A percentile compares a stretch with the other conserved stretches of the same genome.
These are phyloP conservation scores for Cladosporium sp. DNA, from an alignment of 2,329 filamentous ascomycete genomes.

Conservation along the genomic window DNA sequence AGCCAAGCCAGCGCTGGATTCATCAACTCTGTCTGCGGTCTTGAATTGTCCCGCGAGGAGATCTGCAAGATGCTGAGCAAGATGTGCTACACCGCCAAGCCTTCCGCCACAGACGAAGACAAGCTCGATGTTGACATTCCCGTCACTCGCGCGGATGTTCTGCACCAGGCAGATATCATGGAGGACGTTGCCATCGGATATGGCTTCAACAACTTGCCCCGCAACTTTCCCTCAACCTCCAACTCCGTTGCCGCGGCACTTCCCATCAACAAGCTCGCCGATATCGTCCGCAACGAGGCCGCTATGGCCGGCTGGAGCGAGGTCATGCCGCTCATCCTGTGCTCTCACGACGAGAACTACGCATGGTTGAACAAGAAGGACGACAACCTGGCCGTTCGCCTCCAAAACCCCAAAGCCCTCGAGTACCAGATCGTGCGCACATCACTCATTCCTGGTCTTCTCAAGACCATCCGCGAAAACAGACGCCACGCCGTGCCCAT, in stretches of 20 bases:
- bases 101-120: conserved; percentile 64
- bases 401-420: conserved; percentile 87
- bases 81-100: conserved; percentile 82
- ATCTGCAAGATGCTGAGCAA: conserved; percentile 78
- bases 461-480: conserved; percentile 94
- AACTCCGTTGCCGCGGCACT: conserved; percentile 83
- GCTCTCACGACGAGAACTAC: conserved; percentile 98
- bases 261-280: conserved; percentile 87
- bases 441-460: conserved; percentile 75
- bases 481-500: conserved; percentile 84
- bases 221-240: conserved; percentile 79
- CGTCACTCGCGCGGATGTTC: conserved; percentile 85
- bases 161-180: conserved; percentile 98
- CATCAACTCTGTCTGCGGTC: conserved; percentile 87
- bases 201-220: conserved; percentile 93
- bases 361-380: conserved; percentile 88
- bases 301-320: conserved; percentile 96
- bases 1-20: conserved; percentile 86
- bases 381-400: conserved; percentile 74
- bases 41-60: conserved; percentile 67
- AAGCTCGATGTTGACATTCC: conserved; percentile 75
- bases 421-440: conserved; percentile 95
- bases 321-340: conserved; percentile 92
- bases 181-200: conserved; percentile 96
- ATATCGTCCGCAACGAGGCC: conserved; percentile 83